A percentile compares a stretch with the other conserved stretches of the same genome.
These are phyloP conservation scores for Phytophthora macrochlamydospora DNA, from an alignment of 352 stramenopile genomes.

Conservation along the genomic window DNA sequence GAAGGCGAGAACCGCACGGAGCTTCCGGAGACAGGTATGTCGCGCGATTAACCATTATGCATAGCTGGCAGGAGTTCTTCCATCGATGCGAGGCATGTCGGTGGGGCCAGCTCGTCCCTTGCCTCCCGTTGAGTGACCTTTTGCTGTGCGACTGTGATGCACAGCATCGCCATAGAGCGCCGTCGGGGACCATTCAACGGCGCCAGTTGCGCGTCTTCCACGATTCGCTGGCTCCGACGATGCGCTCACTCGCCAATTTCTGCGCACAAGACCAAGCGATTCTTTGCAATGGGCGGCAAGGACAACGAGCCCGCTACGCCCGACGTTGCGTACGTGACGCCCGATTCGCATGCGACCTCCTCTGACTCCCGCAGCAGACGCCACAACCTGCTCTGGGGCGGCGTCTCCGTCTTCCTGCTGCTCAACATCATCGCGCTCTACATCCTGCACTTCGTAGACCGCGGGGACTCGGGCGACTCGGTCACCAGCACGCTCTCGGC, in stretches of 20 bases:
- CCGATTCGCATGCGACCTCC: background rate
- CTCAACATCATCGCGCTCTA: conserved; percentile 87
- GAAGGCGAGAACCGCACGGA: background rate
- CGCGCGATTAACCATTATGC: too few species aligned
- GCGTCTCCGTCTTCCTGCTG: conserved; percentile 60
- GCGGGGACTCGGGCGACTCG: conserved; percentile 36
- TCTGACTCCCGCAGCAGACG: conserved; percentile 16
- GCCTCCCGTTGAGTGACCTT: background rate
- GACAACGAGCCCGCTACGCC: conserved; percentile 34
- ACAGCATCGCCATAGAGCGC: conserved; percentile 17
- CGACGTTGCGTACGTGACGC: conserved; percentile 38
- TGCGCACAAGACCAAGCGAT: conserved; percentile 9
- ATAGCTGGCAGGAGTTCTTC: too few species aligned
- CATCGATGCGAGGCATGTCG: too few species aligned
- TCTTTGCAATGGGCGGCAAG: conserved; percentile 35
- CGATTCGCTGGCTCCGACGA: conserved; percentile 5
- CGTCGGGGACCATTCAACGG: background rate
- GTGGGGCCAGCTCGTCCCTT: background rate
- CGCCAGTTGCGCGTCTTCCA: conserved; percentile 5
- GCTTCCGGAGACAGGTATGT: background rate
- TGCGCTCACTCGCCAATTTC: conserved; percentile 23
- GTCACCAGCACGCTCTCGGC: conserved; percentile 45
- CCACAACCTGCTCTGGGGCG: conserved; percentile 38
- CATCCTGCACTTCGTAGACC: conserved; percentile 81
- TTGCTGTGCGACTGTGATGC: background rate